These are phyloP conservation scores for Talinum fruticosum DNA, from an alignment of 148 eudicot genomes.

Conservation along the genomic window DNA sequence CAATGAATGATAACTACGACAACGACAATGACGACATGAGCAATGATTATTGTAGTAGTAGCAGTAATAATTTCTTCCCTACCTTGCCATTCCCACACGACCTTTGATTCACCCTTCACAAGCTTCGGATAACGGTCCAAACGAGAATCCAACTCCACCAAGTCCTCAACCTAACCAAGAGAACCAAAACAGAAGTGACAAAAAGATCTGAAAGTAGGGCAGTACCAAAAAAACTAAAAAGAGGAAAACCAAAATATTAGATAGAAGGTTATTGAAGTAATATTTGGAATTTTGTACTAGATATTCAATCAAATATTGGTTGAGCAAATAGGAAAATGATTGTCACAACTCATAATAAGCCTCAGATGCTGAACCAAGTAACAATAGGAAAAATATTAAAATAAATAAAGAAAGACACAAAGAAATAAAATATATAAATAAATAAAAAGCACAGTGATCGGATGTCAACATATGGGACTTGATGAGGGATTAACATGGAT, in stretches of 20 bases:
- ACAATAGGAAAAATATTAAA: background rate
- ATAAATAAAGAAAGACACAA: background rate
- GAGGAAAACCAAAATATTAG: background rate
- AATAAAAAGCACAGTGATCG: background rate
- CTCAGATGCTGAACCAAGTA: background rate
- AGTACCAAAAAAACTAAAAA: background rate
- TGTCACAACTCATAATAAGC: background rate
- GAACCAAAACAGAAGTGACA: constrained; percentile 2
- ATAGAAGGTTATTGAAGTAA: background rate
- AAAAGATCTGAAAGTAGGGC: background rate
- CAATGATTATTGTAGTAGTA: background rate
- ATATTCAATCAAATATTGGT: background rate
- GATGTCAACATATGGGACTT: background rate
- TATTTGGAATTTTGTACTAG: background rate
- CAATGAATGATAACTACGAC: too few species aligned
- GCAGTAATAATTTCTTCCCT: constrained; percentile 6
- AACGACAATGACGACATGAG: too few species aligned
- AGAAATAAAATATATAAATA: background rate
- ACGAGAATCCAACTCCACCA: constrained; percentile 89
- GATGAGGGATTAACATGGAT: background rate
- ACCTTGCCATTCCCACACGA: constrained; percentile 99
- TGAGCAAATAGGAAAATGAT: background rate
- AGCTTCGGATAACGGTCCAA: constrained; percentile 78
- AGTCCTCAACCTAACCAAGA: constrained; percentile 63
- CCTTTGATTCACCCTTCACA: constrained; percentile 93